phyloP scores from a whole-genome alignment of 2,329 filamentous ascomycete species.

The Samsoniella hepiali region DNA sequence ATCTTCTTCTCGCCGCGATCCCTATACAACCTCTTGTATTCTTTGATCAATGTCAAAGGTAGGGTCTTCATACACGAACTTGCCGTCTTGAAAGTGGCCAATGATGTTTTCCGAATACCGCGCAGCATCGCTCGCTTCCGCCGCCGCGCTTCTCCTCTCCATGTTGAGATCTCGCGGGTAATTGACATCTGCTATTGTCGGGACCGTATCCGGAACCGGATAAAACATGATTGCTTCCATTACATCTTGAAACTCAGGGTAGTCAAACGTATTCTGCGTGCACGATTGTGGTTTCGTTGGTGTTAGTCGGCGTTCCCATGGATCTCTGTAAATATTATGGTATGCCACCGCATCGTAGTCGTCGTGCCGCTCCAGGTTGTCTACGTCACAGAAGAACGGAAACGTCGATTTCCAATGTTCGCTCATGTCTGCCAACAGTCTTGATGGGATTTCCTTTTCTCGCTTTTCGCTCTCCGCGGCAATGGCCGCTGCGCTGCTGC shows the following conservation, averaged over 20 bases:
- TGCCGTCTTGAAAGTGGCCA: too few species aligned
- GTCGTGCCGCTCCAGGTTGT: slow-evolving; percentile 2
- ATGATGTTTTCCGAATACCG: too few species aligned
- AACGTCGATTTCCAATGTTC: background rate
- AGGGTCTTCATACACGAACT: too few species aligned
- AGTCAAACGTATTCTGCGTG: slow-evolving; percentile 3
- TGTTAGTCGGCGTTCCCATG: background rate
- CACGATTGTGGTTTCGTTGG: background rate
- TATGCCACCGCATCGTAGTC: background rate
- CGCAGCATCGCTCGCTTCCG: too few species aligned
- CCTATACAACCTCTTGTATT: too few species aligned
- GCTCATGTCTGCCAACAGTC: background rate
- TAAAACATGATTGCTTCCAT: too few species aligned
- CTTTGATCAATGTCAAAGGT: too few species aligned
- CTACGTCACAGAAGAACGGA: slow-evolving; percentile 13
- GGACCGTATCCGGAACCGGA: too few species aligned
- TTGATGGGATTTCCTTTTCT: background rate
- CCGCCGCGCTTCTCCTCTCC: too few species aligned
- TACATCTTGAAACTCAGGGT: background rate
- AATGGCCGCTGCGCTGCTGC: background rate
- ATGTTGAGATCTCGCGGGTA: too few species aligned
- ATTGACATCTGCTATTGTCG: too few species aligned
- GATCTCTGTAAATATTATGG: slow-evolving; percentile 8
- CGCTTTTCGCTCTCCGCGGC: background rate
- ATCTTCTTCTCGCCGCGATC: too few species aligned